A percentile compares a stretch with the other conserved stretches of the same genome.
These are phyloP conservation scores for Hymenoscyphus fraxineus DNA, from an alignment of 2,329 filamentous ascomycete species.

Conservation along the genomic window DNA sequence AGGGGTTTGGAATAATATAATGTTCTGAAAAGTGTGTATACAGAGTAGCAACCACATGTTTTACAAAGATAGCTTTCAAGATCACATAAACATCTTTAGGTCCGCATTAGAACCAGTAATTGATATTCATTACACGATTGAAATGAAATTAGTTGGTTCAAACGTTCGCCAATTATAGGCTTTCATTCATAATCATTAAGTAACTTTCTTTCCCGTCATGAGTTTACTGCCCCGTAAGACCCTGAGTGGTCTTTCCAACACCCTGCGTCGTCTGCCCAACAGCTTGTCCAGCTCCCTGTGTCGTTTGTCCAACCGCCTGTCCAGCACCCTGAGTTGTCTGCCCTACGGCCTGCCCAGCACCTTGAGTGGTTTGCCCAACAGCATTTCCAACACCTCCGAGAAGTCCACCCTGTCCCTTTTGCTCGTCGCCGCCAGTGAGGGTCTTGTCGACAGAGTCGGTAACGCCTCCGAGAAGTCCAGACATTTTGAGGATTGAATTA, in stretches of 20 bases:
- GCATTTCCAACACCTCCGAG: slow-evolving; percentile 34
- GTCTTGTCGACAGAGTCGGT: slow-evolving; percentile 38
- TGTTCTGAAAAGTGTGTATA: too few species aligned
- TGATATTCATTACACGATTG: too few species aligned
- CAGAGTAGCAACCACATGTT: too few species aligned
- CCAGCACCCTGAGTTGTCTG: slow-evolving; percentile 34
- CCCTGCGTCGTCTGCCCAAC: slow-evolving; percentile 23
- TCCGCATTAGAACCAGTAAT: too few species aligned
- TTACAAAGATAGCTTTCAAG: too few species aligned
- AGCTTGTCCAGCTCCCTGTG: slow-evolving; percentile 21
- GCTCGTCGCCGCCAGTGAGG: slow-evolving; percentile 39
- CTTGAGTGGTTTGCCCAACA: slow-evolving; percentile 37
- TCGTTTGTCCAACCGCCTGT: slow-evolving; percentile 33
- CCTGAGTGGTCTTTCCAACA: slow-evolving; percentile 17
- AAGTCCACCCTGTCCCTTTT: slow-evolving; percentile 38
- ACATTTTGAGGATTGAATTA: slow-evolving; percentile 23
- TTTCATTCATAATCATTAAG: background rate
- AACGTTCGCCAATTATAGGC: background rate
- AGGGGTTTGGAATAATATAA: too few species aligned
- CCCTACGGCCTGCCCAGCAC: slow-evolving; percentile 35
- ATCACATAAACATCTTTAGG: too few species aligned
- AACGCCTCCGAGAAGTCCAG: slow-evolving; percentile 37
- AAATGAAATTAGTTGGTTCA: background rate
- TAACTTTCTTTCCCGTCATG: background rate
- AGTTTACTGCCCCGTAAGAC: slow-evolving; percentile 7